Evolutionary conservation across 2,329 filamentous ascomycete genomes (phyloP), one percentile per base, ranked within the genome.

Genomic region (Epichloe gansuensis): DNA sequence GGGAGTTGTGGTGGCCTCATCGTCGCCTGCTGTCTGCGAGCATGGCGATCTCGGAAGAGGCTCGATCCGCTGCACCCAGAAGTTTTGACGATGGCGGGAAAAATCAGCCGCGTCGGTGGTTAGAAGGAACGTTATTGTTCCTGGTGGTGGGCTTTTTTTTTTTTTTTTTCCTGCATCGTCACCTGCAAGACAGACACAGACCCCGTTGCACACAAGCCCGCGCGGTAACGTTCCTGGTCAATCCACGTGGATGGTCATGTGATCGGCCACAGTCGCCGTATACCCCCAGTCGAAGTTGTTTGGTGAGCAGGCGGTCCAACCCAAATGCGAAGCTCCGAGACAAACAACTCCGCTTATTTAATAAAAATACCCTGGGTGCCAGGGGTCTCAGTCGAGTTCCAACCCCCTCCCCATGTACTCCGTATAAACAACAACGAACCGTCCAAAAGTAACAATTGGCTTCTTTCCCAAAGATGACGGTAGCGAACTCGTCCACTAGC

Each of bases 1-100:
- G 65, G 58, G 55, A 62, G 59, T 65, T 62, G 55, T 63, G 62
- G 58, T 60, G 62, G 63, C 64, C 63, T 63, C 64, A 66, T 66
- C 53, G 56, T 66, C 62, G 60, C 59, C 60, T 58, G 56, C 53
- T 57, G 57, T 58, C 58, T 54, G 56, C 46, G 58, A 61, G 62
- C 62, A 66, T 65, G 60, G 61, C 59, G 58, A 52, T 48, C 17
- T 50, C 46, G 41, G 31, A 15, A 42, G 46, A 21, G 41, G 46
- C 46, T 50, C 15, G n/a, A 35, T 46, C 51, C 42, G 37, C 46
- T 46, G 4, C 31, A 31, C 9, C 9, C 9, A 0, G 21, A 4
- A n/a, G 17, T 12, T 12, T 9, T 17, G 15, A n/a, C 12, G 13
- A 17, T 41, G n/a, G 17, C 37, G 50, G 3, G 31, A 28, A 28